These are phyloP conservation scores for Diplodia sapinea DNA, from an alignment of 2,329 filamentous ascomycete genomes.

Conservation along the genomic window DNA sequence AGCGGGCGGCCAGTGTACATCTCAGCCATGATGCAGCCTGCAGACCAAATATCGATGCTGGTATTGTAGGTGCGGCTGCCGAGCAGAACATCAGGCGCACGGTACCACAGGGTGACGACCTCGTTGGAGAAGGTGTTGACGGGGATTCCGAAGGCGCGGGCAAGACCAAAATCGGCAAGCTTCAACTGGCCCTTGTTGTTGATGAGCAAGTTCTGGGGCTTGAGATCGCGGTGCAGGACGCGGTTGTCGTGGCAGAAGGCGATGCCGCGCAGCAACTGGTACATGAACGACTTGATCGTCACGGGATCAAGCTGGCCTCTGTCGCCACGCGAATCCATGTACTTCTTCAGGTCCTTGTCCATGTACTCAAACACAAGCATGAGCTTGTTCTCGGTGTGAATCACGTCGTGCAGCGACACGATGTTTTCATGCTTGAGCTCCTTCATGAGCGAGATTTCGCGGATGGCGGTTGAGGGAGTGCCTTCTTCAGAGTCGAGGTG, in stretches of 20 bases:
- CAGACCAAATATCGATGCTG: constrained; percentile 99
- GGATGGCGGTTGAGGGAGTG: constrained; percentile 94
- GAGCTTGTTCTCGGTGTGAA: constrained; percentile 98
- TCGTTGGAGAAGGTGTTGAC: constrained; percentile 99
- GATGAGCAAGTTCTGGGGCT: constrained; percentile 95
- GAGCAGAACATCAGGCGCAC: constrained; percentile 91
- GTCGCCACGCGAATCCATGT: constrained; percentile 94
- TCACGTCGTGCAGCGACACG: constrained; percentile 95
- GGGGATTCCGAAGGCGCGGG: constrained; percentile 92
- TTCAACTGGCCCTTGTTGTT: constrained; percentile 90
- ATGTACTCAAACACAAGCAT: constrained; percentile 99
- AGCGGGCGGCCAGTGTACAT: constrained; percentile 97
- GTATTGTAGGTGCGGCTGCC: constrained; percentile 97
- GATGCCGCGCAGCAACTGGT: constrained; percentile 92
- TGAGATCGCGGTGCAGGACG: constrained; percentile 92
- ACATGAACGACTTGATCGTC: constrained; percentile 99
- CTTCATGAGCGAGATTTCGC: constrained; percentile 99
- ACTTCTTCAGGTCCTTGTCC: constrained; percentile 98
- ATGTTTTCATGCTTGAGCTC: constrained; percentile 99
- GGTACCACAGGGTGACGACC: constrained; percentile 97
- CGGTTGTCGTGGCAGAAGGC: constrained; percentile 98
- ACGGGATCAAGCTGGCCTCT: constrained; percentile 84
- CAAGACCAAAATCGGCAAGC: constrained; percentile 91
- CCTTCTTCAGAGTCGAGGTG: constrained; percentile 98
- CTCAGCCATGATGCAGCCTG: constrained; percentile 99